Base-by-base conservation (phyloP, 2,329 filamentous ascomycete species). In the Aspergillus pseudoviridinutans region DNA sequence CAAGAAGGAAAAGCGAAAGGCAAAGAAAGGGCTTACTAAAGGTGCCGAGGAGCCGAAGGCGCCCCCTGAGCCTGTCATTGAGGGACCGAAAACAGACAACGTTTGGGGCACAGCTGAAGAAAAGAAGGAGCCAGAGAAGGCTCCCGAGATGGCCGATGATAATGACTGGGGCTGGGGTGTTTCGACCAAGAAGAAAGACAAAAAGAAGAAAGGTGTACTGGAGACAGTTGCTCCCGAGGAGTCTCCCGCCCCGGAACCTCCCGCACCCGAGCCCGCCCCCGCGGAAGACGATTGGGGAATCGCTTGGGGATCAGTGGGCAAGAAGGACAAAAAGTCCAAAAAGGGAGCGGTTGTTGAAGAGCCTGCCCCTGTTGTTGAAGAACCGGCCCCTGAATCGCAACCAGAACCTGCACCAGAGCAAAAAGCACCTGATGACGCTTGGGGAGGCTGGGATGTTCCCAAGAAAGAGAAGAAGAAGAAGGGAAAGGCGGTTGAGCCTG, bases 241-340 rank as follows among this genome's bases (percentile, higher is more conserved):
- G 22, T 61, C 66, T 53, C 62, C 68, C 14, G 66, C 66, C 14
- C 65, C 68, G n/a, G 67, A 69, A 17, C 66, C 69, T 41, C 65
- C 68, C 35, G 68, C 65, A 28, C 52, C 61, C 51, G 66, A 64
- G 14, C 63, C 68, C 17, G 61, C 67, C 12, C 53, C 68, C 3
- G 60, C 60, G 10, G 75, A 76, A 14, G 72, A 74, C 35, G 71
- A 73, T 54, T 75, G 73, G 73, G 67, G 68, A 55, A 62, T 62
- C 27, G 64, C 63, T 24, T 74, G 69, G 69, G 66, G 65, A 32
- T 62, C 64, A 28, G 27, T 59, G n/a, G 64, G 61, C 14, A 72
- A 75, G 57, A 77, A 79, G 64, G 77, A 78, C 64, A 77, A 77
- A 51, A 75, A 75, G 58, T 68, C 69, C 9, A 65, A 63, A 59